Conservation (phyloP, 2,329 filamentous ascomycete genomes). For the Akanthomyces muscarius region DNA sequence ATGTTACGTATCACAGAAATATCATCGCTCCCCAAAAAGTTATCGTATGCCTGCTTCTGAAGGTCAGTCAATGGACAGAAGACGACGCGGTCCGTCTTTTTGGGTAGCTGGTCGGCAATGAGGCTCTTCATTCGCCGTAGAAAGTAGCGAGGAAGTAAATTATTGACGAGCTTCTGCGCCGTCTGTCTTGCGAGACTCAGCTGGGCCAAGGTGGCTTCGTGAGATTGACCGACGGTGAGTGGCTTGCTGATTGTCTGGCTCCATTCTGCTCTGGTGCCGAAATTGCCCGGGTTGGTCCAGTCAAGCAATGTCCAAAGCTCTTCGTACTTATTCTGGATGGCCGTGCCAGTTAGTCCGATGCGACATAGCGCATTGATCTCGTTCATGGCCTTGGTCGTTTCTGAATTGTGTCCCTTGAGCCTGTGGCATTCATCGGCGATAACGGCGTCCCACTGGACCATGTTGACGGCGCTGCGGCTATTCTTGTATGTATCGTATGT, state of each 20-base stretch:
- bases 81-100: conserved; percentile 89
- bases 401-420: conserved; percentile 75
- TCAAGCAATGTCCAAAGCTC: conserved; percentile 95
- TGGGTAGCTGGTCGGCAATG: conserved; percentile 87
- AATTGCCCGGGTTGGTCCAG: conserved; percentile 84
- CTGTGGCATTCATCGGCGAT: conserved; percentile 91
- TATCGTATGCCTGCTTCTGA: conserved; percentile 79
- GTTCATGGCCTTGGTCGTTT: conserved; percentile 81
- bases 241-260: conserved; percentile 72
- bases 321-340: conserved; percentile 97
- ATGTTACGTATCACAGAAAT: conserved; percentile 65
- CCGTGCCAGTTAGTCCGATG: conserved; percentile 90
- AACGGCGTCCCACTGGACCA: conserved; percentile 87
- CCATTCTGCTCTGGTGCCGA: conserved; percentile 68
- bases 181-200: conserved; percentile 77
- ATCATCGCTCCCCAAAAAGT: conserved; percentile 66
- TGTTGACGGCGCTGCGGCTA: conserved; percentile 69
- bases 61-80: conserved; percentile 86
- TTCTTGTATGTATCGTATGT: conserved; percentile 90
- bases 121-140: conserved; percentile 88
- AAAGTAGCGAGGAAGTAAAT: conserved; percentile 86
- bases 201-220: conserved; percentile 81
- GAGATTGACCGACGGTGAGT: conserved; percentile 82
- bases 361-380: conserved; percentile 87
- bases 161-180: conserved; percentile 78